Base-by-base conservation (phyloP, 2,329 filamentous ascomycete genomes). In the Epichloe aotearoae region DNA sequence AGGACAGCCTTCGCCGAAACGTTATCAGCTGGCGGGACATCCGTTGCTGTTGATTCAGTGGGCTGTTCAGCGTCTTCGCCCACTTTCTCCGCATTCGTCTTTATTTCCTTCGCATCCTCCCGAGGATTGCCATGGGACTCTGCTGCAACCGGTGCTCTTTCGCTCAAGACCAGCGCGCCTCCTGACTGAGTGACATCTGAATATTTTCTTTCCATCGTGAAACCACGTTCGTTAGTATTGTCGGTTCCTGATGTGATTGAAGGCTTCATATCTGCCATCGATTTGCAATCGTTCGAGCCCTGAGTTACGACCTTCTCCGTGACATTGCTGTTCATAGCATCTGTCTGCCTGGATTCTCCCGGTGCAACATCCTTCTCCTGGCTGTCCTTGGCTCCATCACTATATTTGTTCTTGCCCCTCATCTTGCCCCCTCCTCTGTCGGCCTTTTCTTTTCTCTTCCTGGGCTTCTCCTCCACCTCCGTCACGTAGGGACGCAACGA, bases 401-500 rank as follows among this genome's bases (percentile, higher is more conserved):
- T 38, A 12, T 58, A 62, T 52, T 61, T 64, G 15, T 59, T 62
- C 51, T 62, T 64, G 40, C 56, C 57, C 53, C 64, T 52, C 17
- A 56, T 58, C 45, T 62, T 59, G 53, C 57, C 33, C n/a, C 34
- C 50, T 15, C 37, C 23, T 58, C 70, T 68, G 4, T 68, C 65
- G 1, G 58, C 63, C 47, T 64, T 67, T 46, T 70, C 69, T 52
- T 72, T 67, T 80, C 80, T 83, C 64, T 73, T 71, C 62, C 82
- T 83, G 56, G 73, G 72, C 59, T 77, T 79, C 61, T 82, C 79
- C 59, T 83, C 78, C 54, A 83, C 75, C 54, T 82, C 74, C 2
- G 74, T 75, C 38, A 84, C 74, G 55, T 77, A 73, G 57, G 78
- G 82, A 40, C 87, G 86, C 39, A 88, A 76, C 54, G 80, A 77